Conservation (phyloP, 495 filamentous ascomycete species). For the Podospora didyma region DNA sequence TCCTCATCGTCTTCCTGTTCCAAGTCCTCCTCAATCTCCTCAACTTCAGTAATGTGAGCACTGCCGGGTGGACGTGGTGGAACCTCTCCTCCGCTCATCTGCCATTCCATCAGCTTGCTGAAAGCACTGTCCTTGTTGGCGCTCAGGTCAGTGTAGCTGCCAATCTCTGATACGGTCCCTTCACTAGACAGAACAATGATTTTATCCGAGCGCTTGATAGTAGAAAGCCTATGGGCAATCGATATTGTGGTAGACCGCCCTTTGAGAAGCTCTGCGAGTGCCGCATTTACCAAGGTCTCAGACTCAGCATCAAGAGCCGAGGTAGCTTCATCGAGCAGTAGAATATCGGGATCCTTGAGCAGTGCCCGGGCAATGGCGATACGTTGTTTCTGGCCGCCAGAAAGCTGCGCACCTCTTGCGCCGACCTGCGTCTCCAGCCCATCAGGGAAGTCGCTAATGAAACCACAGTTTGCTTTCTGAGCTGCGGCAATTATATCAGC, state of each 20-base stretch:
- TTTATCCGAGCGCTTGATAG: slow-evolving; percentile 88
- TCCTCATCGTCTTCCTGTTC: slow-evolving; percentile 29
- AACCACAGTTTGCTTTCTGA: slow-evolving; percentile 91
- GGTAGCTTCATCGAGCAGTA: slow-evolving; percentile 93
- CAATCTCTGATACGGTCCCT: slow-evolving; percentile 85
- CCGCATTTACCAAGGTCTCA: slow-evolving; percentile 91
- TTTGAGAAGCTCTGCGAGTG: slow-evolving; percentile 71
- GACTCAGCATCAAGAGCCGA: slow-evolving; percentile 95
- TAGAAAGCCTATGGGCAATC: slow-evolving; percentile 91
- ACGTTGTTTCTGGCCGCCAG: slow-evolving; percentile 94
- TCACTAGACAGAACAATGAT: slow-evolving; percentile 86
- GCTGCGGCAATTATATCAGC: slow-evolving; percentile 83
- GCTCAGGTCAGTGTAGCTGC: slow-evolving; percentile 74
- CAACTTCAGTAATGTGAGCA: slow-evolving; percentile 37
- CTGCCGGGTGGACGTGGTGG: slow-evolving; percentile 21
- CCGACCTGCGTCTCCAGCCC: slow-evolving; percentile 93
- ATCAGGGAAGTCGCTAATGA: slow-evolving; percentile 94
- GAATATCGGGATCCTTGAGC: slow-evolving; percentile 92
- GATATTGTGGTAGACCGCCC: slow-evolving; percentile 93
- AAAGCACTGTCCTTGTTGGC: slow-evolving; percentile 73
- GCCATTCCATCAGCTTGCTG: slow-evolving; percentile 97
- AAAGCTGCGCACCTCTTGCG: slow-evolving; percentile 87
- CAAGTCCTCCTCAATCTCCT: slow-evolving; percentile 44
- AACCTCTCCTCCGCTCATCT: slow-evolving; percentile 80
- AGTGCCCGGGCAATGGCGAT: slow-evolving; percentile 95